Evolutionary conservation across 208 protist genomes (phyloP), one percentile per base, ranked within the genome.

Genomic region (Wallacemonas sp.): DNA sequence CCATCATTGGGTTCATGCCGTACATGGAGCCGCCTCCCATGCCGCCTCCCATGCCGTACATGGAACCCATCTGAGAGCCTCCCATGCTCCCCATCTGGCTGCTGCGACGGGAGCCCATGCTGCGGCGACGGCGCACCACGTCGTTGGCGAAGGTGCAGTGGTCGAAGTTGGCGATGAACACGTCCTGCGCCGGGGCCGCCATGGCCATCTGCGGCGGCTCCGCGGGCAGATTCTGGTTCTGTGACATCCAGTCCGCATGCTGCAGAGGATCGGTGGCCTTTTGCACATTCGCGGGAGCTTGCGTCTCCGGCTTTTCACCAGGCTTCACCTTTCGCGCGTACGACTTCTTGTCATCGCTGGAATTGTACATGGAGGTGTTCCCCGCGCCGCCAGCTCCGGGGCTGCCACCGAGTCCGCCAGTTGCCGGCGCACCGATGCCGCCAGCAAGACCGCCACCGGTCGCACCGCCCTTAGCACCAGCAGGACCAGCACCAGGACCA

Each of bases 261-360:
- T 58, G 52, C 17, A 81, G 56, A 1, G 75, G 75, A 19, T 16
- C 49, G 8, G 58, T 29, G 1, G 61, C 65, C 14, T 33, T 47
- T 55, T 81, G 75, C 19, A 81, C 70, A 0, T 64, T 70, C 0
- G 56, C 8, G 16, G 61, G 49, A 1, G 69, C 19, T 11, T 34
- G n/a, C 2, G 61, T 55, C 43, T 66, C 43, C 34, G 49, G 63
- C 43, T 67, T 44, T 44, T 81, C 70, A 26, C 75, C 75, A 19
- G 55, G 29, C 47, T 65, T 72, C 34, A 81, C 19, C 16, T 72
- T 72, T 62, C 74, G 74, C 21, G 75, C 75, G 34, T 81, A 81
- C 21, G 75, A 44, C 29, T 44, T 68, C 63, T 81, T 81, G 23
- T 34, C 16, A 29, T 58, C 52, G 30, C 52, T 30, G 38, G 52